Evolutionary conservation across 2,329 filamentous ascomycete species (phyloP), one percentile per base, ranked within the genome.

Genomic region (Trichoderma sp.): DNA sequence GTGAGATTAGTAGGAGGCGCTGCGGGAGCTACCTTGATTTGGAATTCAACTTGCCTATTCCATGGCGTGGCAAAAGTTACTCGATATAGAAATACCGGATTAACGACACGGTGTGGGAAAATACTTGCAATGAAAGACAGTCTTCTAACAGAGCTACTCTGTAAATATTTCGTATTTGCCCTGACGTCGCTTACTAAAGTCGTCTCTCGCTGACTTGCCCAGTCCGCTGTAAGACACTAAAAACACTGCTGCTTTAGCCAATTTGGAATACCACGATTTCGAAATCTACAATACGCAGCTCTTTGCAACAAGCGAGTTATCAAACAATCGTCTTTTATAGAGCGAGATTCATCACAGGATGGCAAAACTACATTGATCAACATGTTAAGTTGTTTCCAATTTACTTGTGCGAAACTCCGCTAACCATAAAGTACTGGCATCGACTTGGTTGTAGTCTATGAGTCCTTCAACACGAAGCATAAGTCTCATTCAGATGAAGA

Each of bases 401-500:
- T n/a, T 43, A 43, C 40, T 7, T 43, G 19, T 43, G 19, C 37
- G 16, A 19, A 7, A 2, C 5, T 43, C 19, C 2, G 6, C 40
- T 6, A 8, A 27, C 27, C 16, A 43, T 21, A 0, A 21, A 13
- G 21, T 21, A 21, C 10, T 40, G 11, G n/a, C 31, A 37, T 58
- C 5, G 7, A 24, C 2, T 37, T 31, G 11, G 11, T 7, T 24
- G 3, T 33, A 61, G 6, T 49, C 59, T 8, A 21, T 49, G 2
- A 33, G 56, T 33, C 19, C 24, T 24, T 62, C 13, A 62, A 35
- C 59, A 62, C 29, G 59, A 62, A 6, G 59, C 43, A 14, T 62
- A 62, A 1, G 33, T 31, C 29, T 62, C 59, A 6, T 62, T 62
- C 13, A 62, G 24, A 24, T 62, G 59, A 62, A 62, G n/a, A 35